Evolutionary conservation across 306 rosid genomes (phyloP).

Genomic region (Rosa chinensis): DNA sequence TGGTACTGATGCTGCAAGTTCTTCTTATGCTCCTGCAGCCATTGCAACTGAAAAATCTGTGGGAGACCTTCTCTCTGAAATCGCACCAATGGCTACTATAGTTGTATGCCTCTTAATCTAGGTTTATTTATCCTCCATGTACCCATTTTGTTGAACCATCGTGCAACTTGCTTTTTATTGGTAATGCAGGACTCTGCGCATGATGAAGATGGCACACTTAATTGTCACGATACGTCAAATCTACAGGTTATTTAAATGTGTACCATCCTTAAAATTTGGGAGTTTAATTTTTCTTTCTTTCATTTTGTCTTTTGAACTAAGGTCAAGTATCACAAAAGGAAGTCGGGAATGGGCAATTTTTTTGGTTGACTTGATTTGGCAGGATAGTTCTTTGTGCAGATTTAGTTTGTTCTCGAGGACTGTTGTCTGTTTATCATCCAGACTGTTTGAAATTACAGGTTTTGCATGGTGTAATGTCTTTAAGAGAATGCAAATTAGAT

Average conservation of each 20-base stretch:
- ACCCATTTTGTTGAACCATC: conserved; percentile 24
- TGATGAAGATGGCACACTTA: conserved; percentile 35
- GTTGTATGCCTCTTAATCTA: conserved; percentile 34
- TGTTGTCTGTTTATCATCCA: conserved; percentile 2
- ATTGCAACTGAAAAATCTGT: conserved; percentile 50
- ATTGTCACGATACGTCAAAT: conserved; percentile 45
- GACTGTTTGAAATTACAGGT: background rate
- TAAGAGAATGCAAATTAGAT: background rate
- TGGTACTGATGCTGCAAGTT: conserved; percentile 64
- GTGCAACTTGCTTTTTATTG: conserved; percentile 10
- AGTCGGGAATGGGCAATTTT: background rate
- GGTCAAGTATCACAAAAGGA: background rate
- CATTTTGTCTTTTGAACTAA: background rate
- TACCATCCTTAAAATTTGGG: conserved; percentile 31
- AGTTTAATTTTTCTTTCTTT: background rate
- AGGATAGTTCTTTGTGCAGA: background rate
- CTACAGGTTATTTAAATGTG: conserved; percentile 53
- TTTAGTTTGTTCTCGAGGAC: conserved; percentile 11
- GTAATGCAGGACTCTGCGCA: conserved; percentile 54
- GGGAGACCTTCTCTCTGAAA: conserved; percentile 53
- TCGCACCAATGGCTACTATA: conserved; percentile 41
- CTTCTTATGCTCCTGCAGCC: conserved; percentile 70
- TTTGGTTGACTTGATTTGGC: conserved; percentile 3
- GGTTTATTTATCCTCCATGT: conserved; percentile 10
- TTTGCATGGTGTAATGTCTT: background rate